Base-by-base conservation (phyloP, 1,284 basidiomycete genomes). In the Trichosporon sp. region DNA sequence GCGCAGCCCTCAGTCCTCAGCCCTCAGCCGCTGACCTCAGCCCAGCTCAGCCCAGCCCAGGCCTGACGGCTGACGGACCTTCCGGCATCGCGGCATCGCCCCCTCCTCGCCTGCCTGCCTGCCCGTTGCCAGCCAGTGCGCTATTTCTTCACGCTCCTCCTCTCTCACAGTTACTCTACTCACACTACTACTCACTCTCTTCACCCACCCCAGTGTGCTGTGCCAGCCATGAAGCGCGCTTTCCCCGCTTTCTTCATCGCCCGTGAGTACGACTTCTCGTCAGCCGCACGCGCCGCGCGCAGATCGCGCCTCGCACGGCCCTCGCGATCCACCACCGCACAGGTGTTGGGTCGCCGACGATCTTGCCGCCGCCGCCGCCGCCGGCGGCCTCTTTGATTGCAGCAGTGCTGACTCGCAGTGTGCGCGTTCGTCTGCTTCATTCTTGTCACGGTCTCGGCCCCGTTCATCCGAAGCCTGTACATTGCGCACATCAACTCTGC, bases 151-250 rank as follows among this genome's bases (percentile, higher is more conserved):
- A 21, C 47, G 2, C 47, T 51, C 47, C 23, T 25, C 47, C 23
- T 51, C 47, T 51, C 47, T 51, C 42, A 42, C 38, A 44, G 21
- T 51, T n/a, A 25, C 47, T 51, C 42, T 51, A 51, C 47, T 51
- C 47, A 51, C 47, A 25, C 47, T 25, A n/a, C n/a, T n/a, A n/a
- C n/a, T 42, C 15, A 13, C 44, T 21, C 44, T 47, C 44, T 47
- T 51, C 18, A 51, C 47, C 23, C 4, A 51, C 6, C 47, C 21
- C 47, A 58, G 27, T 27, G 53, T 58, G 29, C 53, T 29, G 53
- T 31, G 27, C 56, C 56, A 31, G 56, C 47, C 62, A 68, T 68
- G 66, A 68, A 68, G 66, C 66, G 66, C 34, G 66, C 62, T 29
- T 44, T 68, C 51, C 66, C 66, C 51, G 66, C 66, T 53, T 64